These are phyloP conservation scores for Sporothrix pallida DNA, from an alignment of 2,329 filamentous ascomycete species.

Conservation along the genomic window DNA sequence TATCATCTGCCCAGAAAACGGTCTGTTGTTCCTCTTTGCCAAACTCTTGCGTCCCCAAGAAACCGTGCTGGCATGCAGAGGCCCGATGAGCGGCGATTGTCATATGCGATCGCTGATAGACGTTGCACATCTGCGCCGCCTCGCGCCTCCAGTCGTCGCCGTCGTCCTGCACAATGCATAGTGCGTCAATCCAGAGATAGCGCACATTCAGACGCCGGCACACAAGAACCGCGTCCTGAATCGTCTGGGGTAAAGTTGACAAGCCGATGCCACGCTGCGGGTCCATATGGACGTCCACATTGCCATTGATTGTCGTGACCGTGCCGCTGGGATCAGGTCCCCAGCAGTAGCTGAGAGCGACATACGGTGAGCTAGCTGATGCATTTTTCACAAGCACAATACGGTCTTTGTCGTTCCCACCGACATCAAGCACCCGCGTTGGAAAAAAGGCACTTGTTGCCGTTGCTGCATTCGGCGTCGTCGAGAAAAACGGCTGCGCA, in stretches of 20 bases:
- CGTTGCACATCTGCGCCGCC: slow-evolving; percentile 27
- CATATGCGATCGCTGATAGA: slow-evolving; percentile 32
- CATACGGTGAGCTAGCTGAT: slow-evolving; percentile 19
- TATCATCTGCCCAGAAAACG: slow-evolving; percentile 20
- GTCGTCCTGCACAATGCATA: slow-evolving; percentile 41
- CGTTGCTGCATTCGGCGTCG: background rate
- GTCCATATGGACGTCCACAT: slow-evolving; percentile 22
- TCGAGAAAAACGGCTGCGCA: slow-evolving; percentile 2
- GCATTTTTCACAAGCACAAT: slow-evolving; percentile 4
- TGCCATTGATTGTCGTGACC: slow-evolving; percentile 15
- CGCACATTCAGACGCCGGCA: slow-evolving; percentile 34
- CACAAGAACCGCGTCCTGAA: slow-evolving; percentile 31
- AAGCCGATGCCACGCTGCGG: slow-evolving; percentile 15
- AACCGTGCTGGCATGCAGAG: slow-evolving; percentile 29
- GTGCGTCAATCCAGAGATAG: slow-evolving; percentile 42
- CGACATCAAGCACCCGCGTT: slow-evolving; percentile 9
- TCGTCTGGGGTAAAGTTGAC: background rate
- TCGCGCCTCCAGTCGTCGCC: slow-evolving; percentile 31
- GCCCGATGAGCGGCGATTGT: slow-evolving; percentile 29
- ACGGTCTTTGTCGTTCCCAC: background rate
- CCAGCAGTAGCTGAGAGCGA: slow-evolving; percentile 33
- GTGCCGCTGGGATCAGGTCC: background rate
- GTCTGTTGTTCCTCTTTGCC: slow-evolving; percentile 17
- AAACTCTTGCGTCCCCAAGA: slow-evolving; percentile 26
- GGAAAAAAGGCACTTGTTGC: background rate